Percentiles rank a stretch among this genome's conserved stretches.
Evolutionary conservation across 345 rosid species (phyloP).

Genomic region (Sonneratia caseolaris): DNA sequence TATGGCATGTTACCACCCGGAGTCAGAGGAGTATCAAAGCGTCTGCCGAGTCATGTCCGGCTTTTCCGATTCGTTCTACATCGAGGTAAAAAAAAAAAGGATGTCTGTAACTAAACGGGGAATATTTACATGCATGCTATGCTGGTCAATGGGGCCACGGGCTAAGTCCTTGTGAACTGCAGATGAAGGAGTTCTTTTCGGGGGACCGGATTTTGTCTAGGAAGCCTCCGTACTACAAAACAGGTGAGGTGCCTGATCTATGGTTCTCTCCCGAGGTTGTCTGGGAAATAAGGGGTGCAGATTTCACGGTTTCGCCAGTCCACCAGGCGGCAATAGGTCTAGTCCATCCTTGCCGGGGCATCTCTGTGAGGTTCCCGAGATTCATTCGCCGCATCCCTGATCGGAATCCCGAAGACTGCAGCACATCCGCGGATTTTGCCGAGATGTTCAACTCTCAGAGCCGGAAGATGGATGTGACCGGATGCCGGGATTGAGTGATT

Average conservation of each 20-base stretch:
- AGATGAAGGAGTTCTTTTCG: conserved; percentile 72
- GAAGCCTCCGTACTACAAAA: conserved; percentile 64
- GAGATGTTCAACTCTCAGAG: conserved; percentile 70
- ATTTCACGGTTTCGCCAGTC: conserved; percentile 74
- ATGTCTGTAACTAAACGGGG: background rate
- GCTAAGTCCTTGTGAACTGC: conserved; percentile 9
- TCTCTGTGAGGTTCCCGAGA: conserved; percentile 78
- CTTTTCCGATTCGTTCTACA: conserved; percentile 75
- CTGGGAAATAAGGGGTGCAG: conserved; percentile 85
- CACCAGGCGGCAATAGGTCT: conserved; percentile 73
- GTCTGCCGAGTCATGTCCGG: conserved; percentile 95
- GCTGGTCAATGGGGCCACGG: background rate
- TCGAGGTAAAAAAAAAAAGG: conserved; percentile 33
- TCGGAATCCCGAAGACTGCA: conserved; percentile 67
- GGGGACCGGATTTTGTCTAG: conserved; percentile 52
- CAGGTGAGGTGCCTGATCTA: conserved; percentile 65
- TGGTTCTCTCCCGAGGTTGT: conserved; percentile 72
- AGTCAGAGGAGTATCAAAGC: conserved; percentile 72
- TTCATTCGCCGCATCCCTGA: conserved; percentile 34
- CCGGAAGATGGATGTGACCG: conserved; percentile 40
- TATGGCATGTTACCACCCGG: conserved; percentile 81
- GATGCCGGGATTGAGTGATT: background rate
- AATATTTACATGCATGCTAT: background rate
- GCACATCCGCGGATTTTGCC: conserved; percentile 55
- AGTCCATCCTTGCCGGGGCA: conserved; percentile 72